Evolutionary conservation across 2,329 filamentous ascomycete species (phyloP).

Genomic region (Massarina eburnea): DNA sequence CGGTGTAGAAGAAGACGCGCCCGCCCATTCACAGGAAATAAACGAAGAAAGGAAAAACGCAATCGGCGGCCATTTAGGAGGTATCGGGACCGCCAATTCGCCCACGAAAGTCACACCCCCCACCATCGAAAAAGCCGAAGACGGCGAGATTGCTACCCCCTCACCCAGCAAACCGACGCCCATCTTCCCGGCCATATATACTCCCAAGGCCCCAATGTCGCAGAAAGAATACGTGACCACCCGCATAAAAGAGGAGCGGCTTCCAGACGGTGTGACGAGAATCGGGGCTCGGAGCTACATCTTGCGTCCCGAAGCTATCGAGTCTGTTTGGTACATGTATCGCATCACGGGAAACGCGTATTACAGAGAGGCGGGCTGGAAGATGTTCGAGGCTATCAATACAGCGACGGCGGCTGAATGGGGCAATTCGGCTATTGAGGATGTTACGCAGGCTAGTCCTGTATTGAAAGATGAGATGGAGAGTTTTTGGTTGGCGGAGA

Average conservation of each 20-base stretch:
- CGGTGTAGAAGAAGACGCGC: neutral
- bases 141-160: neutral
- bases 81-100: neutral
- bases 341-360: conserved; percentile 67
- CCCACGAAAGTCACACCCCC: conserved; percentile 25
- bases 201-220: conserved; percentile 28
- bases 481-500: conserved; percentile 73
- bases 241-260: conserved; percentile 45
- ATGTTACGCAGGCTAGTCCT: conserved; percentile 59
- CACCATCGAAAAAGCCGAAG: conserved; percentile 6
- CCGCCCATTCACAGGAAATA: neutral
- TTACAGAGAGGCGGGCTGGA: conserved; percentile 71
- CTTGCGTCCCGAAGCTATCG: conserved; percentile 69
- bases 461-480: conserved; percentile 65
- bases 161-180: conserved; percentile 24
- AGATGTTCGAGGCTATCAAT: conserved; percentile 69
- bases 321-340: conserved; percentile 78
- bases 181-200: conserved; percentile 33
- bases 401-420: conserved; percentile 62
- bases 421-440: conserved; percentile 66
- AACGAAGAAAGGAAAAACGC: neutral
- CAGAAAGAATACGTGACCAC: conserved; percentile 42
- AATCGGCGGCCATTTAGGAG: neutral
- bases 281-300: conserved; percentile 63
- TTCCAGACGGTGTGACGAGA: conserved; percentile 59